These are phyloP conservation scores for Plantago ovata DNA, from an alignment of 257 asterid genomes.

Conservation along the genomic window DNA sequence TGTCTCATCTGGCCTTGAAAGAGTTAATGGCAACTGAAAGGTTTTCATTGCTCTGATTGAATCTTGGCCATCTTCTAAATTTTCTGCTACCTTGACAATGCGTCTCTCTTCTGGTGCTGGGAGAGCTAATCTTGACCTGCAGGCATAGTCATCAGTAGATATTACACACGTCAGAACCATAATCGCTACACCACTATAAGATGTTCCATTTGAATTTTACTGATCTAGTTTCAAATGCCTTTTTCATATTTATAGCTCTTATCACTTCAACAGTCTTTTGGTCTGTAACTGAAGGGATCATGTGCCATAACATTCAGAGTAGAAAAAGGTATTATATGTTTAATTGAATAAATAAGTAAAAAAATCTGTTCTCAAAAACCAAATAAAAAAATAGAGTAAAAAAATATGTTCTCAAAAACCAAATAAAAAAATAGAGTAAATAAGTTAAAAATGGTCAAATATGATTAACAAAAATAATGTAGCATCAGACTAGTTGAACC, in stretches of 20 bases:
- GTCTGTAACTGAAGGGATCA: no score
- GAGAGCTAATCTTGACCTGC: constrained; percentile 90
- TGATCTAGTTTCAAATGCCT: constrained; percentile 5
- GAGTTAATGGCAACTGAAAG: constrained; percentile 61
- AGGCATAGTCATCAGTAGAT: constrained; percentile 16
- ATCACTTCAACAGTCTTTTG: neutral
- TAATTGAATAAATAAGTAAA: no score
- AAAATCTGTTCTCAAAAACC: no score
- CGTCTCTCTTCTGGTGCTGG: constrained; percentile 81
- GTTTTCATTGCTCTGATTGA: constrained; percentile 34
- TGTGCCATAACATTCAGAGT: no score
- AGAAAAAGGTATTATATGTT: no score
- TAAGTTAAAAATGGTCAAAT: no score
- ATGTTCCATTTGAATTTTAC: neutral
- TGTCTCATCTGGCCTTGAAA: constrained; percentile 49
- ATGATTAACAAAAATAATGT: no score
- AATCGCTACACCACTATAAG: neutral
- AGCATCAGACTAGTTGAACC: neutral
- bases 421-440: no score
- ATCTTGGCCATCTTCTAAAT: constrained; percentile 32
- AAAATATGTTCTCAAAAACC: no score
- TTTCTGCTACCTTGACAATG: constrained; percentile 39
- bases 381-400: no score
- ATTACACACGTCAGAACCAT: constrained; percentile 6
- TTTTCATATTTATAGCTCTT: neutral